A percentile compares a stretch with the other conserved stretches of the same genome.
phyloP scores from a whole-genome alignment of 768 basidiomycete genomes.

The Tylopilus sp. region DNA sequence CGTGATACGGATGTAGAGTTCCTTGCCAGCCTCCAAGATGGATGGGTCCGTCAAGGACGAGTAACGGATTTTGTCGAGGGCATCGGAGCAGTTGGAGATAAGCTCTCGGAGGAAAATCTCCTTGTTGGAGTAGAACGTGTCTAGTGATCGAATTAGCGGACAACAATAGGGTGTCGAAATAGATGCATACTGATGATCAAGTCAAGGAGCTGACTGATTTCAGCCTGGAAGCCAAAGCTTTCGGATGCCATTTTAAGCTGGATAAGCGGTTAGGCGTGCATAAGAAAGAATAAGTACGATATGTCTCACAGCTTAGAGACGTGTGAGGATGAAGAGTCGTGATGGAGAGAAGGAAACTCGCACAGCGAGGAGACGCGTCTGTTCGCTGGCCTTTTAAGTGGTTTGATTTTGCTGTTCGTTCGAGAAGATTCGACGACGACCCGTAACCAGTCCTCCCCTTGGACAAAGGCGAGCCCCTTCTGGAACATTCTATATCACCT shows the following conservation, averaged over 20 bases:
- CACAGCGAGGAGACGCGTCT: constrained; percentile 15
- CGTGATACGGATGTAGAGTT: constrained; percentile 89
- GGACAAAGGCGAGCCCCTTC: constrained; percentile 24
- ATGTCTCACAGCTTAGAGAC: constrained; percentile 14
- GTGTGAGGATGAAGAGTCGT: constrained; percentile 7
- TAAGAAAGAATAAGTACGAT: neutral
- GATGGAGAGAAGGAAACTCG: constrained; percentile 6
- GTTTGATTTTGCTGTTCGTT: constrained; percentile 26
- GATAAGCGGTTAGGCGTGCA: constrained; percentile 12
- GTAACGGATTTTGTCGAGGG: constrained; percentile 98
- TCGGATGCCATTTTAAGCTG: constrained; percentile 63
- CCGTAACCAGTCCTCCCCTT: constrained; percentile 11
- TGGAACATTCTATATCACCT: constrained; percentile 33
- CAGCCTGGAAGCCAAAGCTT: constrained; percentile 96
- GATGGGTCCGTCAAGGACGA: constrained; percentile 91
- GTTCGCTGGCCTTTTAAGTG: constrained; percentile 36
- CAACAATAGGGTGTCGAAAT: neutral
- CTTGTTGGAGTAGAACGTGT: constrained; percentile 99
- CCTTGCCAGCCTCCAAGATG: constrained; percentile 86
- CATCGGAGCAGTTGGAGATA: constrained; percentile 97
- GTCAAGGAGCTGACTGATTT: constrained; percentile 98
- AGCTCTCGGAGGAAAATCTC: constrained; percentile 99
- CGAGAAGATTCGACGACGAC: constrained; percentile 42
- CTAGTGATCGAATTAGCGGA: constrained; percentile 36
- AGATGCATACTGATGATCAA: constrained; percentile 87